These are phyloP conservation scores for Ceratobasidium theobromae DNA, from an alignment of 1,284 basidiomycete species.

Conservation along the genomic window DNA sequence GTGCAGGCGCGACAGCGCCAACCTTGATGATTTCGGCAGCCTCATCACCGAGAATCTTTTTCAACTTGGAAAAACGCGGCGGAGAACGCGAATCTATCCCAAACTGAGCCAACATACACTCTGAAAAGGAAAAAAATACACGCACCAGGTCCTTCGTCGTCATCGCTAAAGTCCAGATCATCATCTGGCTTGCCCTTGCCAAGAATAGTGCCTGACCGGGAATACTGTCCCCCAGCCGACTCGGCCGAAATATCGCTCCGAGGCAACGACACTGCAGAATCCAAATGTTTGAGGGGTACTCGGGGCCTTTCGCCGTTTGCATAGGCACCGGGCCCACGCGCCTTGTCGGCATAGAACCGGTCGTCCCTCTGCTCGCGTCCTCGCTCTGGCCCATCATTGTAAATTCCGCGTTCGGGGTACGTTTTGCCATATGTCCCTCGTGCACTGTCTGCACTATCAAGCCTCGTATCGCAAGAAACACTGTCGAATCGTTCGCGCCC, in stretches of 20 bases:
- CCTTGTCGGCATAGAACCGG: neutral
- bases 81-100: slow-evolving; percentile 15
- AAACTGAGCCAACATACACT: neutral
- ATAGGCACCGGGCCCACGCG: neutral
- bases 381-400: neutral
- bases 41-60: slow-evolving; percentile 77
- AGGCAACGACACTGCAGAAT: slow-evolving; percentile 20
- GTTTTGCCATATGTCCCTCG: slow-evolving; percentile 3
- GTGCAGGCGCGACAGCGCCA: slow-evolving; percentile 38
- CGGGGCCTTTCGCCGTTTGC: neutral
- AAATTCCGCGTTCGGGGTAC: slow-evolving; percentile 14
- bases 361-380: neutral
- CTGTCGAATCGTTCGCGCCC: slow-evolving; percentile 5
- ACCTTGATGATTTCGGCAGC: slow-evolving; percentile 52
- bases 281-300: neutral
- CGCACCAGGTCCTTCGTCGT: neutral
- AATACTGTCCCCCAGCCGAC: neutral
- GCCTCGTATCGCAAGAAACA: neutral
- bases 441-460: slow-evolving; percentile 6
- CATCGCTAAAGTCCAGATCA: slow-evolving; percentile 7
- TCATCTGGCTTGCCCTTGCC: neutral
- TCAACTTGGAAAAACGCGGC: slow-evolving; percentile 56
- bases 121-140: neutral
- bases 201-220: slow-evolving; percentile 8
- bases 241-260: slow-evolving; percentile 18